A percentile compares a stretch with the other conserved stretches of the same genome.
These are phyloP conservation scores for Camillea tinctor DNA, from an alignment of 2,329 filamentous ascomycete genomes.

Conservation along the genomic window DNA sequence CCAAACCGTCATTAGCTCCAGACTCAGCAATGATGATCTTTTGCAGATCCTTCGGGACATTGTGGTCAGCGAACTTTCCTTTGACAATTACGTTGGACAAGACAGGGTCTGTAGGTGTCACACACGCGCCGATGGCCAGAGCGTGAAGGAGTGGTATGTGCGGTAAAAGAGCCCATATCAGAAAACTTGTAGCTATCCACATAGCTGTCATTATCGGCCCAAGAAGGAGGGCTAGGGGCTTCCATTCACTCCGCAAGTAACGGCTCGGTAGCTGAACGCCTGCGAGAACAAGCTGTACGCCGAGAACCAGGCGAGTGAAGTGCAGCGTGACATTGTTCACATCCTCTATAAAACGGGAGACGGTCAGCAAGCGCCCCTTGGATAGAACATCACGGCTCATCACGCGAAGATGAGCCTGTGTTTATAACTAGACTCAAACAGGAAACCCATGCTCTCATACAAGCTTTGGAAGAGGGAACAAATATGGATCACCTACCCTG, in stretches of 20 bases:
- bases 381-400: not conserved
- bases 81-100: slow-evolving; percentile 89
- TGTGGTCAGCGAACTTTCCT: slow-evolving; percentile 88
- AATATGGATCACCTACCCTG: slow-evolving; percentile 16
- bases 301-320: slow-evolving; percentile 83
- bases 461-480: not conserved
- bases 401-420: not conserved
- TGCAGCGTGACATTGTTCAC: slow-evolving; percentile 75
- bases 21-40: slow-evolving; percentile 80
- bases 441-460: not conserved
- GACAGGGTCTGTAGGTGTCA: slow-evolving; percentile 90
- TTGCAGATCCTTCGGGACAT: slow-evolving; percentile 79
- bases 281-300: slow-evolving; percentile 85
- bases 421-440: not conserved
- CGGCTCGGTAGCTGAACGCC: slow-evolving; percentile 84
- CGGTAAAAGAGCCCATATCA: slow-evolving; percentile 76
- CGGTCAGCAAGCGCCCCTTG: not conserved
- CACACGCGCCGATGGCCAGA: slow-evolving; percentile 76
- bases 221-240: slow-evolving; percentile 68
- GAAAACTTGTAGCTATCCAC: slow-evolving; percentile 79
- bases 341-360: slow-evolving; percentile 39
- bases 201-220: slow-evolving; percentile 83
- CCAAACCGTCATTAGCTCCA: slow-evolving; percentile 84
- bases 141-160: slow-evolving; percentile 73
- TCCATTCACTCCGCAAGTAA: slow-evolving; percentile 79